phyloP scores from a whole-genome alignment of 148 eudicot genomes.

The Persicaria tinctoria region DNA sequence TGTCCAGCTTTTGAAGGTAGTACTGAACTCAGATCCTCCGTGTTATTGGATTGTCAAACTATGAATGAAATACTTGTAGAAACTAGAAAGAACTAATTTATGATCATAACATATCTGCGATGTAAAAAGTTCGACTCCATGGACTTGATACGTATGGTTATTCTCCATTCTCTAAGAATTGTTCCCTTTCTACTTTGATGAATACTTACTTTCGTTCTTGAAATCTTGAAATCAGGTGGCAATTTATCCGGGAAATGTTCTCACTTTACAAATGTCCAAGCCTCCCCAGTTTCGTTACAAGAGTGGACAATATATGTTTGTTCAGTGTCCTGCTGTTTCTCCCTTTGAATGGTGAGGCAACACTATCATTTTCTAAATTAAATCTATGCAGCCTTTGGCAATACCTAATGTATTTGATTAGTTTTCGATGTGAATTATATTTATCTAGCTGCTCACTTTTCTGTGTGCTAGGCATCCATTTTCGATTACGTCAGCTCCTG shows the following conservation, averaged over 20 bases:
- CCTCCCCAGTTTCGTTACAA: conserved; percentile 79
- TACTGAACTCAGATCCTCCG: not conserved
- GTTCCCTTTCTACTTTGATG: not conserved
- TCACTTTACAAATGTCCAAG: conserved; percentile 87
- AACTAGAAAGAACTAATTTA: not conserved
- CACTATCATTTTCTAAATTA: not conserved
- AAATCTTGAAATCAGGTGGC: conserved; percentile 50
- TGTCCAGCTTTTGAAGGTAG: conserved; percentile 73
- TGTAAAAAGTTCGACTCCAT: not conserved
- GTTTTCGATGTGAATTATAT: not conserved
- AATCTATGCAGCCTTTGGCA: not conserved
- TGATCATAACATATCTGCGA: not conserved
- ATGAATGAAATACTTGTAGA: too few relatives aligned
- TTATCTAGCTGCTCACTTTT: not conserved
- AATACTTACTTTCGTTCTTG: not conserved
- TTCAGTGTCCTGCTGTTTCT: conserved; percentile 93
- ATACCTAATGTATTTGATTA: not conserved
- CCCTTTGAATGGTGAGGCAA: conserved; percentile 82
- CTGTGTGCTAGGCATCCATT: conserved; percentile 79
- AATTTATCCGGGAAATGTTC: conserved; percentile 83
- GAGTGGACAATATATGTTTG: conserved; percentile 98
- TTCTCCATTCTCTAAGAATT: too few relatives aligned
- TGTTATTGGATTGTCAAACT: too few relatives aligned
- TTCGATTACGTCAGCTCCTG: conserved; percentile 96
- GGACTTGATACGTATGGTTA: not conserved